phyloP scores from a whole-genome alignment of 768 basidiomycete genomes.

The Macrocybe gigantea region DNA sequence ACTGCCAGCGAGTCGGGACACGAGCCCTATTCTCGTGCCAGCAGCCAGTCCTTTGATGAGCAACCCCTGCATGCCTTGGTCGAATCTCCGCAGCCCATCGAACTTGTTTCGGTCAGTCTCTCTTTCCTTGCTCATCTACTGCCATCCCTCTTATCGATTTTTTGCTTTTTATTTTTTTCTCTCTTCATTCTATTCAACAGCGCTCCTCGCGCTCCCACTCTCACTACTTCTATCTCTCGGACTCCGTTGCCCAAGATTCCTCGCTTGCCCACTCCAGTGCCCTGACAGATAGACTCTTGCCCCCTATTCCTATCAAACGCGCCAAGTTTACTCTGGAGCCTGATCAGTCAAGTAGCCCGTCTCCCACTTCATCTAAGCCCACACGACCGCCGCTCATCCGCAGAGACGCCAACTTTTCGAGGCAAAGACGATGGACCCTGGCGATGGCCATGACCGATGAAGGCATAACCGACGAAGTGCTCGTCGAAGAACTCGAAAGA shows the following conservation, averaged over 20 bases:
- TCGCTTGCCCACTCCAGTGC: not conserved
- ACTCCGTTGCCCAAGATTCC: not conserved
- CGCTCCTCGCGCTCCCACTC: not conserved
- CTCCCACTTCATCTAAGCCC: not conserved
- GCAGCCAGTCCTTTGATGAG: no score
- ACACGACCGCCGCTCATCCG: not conserved
- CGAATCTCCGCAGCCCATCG: no score
- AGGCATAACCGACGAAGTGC: slow-evolving; percentile 41
- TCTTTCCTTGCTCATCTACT: no score
- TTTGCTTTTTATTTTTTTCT: no score
- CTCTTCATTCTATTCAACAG: not conserved
- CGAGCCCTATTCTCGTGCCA: no score
- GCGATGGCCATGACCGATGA: slow-evolving; percentile 47
- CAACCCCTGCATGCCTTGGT: no score
- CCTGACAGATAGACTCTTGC: not conserved
- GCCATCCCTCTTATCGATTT: no score
- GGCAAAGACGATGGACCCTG: slow-evolving; percentile 29
- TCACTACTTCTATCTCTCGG: not conserved
- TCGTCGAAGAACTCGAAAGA: slow-evolving; percentile 41
- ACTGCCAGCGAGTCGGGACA: no score
- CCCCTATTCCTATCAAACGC: not conserved
- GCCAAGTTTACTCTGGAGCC: slow-evolving; percentile 3
- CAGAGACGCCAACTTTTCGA: not conserved
- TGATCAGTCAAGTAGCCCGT: not conserved
- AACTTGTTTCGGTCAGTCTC: no score